These are phyloP conservation scores for Podospora fimiseda DNA, from an alignment of 495 filamentous ascomycete genomes.

Conservation along the genomic window DNA sequence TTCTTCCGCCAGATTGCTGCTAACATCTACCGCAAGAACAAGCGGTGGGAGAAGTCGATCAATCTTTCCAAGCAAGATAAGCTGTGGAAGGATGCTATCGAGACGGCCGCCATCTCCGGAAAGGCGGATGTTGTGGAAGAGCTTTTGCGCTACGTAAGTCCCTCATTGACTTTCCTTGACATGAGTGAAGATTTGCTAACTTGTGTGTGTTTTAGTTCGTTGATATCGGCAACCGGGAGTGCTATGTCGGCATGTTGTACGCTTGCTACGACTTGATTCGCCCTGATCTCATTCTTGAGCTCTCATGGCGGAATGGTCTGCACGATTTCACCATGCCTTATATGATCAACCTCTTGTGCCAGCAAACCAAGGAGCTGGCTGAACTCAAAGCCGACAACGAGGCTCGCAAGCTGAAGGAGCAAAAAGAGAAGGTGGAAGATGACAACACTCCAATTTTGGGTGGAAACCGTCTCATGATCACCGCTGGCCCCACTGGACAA, in stretches of 20 bases:
- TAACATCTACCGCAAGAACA: slow-evolving; percentile 99
- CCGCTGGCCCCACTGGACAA: slow-evolving; percentile 67
- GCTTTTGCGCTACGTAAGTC: slow-evolving; percentile 88
- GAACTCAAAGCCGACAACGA: slow-evolving; percentile 92
- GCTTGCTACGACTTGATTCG: slow-evolving; percentile 97
- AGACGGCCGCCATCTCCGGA: slow-evolving; percentile 92
- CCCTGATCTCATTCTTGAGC: slow-evolving; percentile 84
- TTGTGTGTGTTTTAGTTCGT: slow-evolving; percentile 63
- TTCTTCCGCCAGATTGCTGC: slow-evolving; percentile 99
- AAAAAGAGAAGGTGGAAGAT: slow-evolving; percentile 78
- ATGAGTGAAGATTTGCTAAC: slow-evolving; percentile 24
- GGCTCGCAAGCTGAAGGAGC: slow-evolving; percentile 85
- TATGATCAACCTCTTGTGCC: slow-evolving; percentile 96
- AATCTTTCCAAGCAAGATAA: slow-evolving; percentile 97
- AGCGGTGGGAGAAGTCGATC: slow-evolving; percentile 99
- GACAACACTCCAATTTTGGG: slow-evolving; percentile 91
- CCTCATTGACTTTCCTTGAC: background rate
- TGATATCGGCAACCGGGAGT: slow-evolving; percentile 97
- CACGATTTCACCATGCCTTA: slow-evolving; percentile 99
- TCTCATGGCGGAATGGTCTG: slow-evolving; percentile 94
- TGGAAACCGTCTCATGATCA: slow-evolving; percentile 90
- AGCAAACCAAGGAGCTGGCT: slow-evolving; percentile 81
- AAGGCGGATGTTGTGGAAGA: slow-evolving; percentile 93
- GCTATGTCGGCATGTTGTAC: slow-evolving; percentile 98
- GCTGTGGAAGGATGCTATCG: slow-evolving; percentile 98